Conservation (phyloP, 495 filamentous ascomycete genomes). For the Mytilinidion resinicola region DNA sequence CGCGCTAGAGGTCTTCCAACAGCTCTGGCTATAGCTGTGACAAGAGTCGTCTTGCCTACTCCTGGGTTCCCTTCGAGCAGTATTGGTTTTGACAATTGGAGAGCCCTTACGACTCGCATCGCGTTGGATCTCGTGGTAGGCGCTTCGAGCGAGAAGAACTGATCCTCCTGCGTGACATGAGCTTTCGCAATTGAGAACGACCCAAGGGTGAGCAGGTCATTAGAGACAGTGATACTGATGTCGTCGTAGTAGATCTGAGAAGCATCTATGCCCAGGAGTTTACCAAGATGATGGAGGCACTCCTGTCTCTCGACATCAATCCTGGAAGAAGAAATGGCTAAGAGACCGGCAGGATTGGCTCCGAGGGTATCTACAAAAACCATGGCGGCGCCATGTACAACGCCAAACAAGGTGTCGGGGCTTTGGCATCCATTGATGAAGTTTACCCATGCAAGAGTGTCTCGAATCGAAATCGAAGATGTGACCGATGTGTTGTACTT, state of each 20-base stretch:
- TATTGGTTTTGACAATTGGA: conserved; percentile 84
- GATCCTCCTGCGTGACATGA: conserved; percentile 43
- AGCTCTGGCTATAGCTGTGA: conserved; percentile 73
- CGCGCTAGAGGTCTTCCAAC: conserved; percentile 75
- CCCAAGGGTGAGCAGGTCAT: conserved; percentile 55
- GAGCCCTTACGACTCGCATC: conserved; percentile 82
- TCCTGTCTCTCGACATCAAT: conserved; percentile 56
- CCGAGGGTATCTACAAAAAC: conserved; percentile 94
- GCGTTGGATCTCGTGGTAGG: conserved; percentile 85
- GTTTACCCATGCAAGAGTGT: conserved; percentile 86
- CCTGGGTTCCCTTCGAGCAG: conserved; percentile 93
- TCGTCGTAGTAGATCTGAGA: conserved; percentile 53
- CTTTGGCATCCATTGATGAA: conserved; percentile 67
- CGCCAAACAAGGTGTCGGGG: conserved; percentile 48
- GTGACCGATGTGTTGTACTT: conserved; percentile 66
- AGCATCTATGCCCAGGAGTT: conserved; percentile 59
- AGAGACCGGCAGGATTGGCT: conserved; percentile 81
- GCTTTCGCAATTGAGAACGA: conserved; percentile 60
- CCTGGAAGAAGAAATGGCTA: conserved; percentile 56
- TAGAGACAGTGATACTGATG: conserved; percentile 44
- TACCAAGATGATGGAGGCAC: conserved; percentile 66
- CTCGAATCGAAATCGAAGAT: conserved; percentile 76
- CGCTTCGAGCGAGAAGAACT: conserved; percentile 71
- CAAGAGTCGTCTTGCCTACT: conserved; percentile 92
- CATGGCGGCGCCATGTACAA: conserved; percentile 86